Evolutionary conservation across 495 filamentous ascomycete species (phyloP), one percentile per base, ranked within the genome.

Genomic region (Hyaloscypha bicolor): DNA sequence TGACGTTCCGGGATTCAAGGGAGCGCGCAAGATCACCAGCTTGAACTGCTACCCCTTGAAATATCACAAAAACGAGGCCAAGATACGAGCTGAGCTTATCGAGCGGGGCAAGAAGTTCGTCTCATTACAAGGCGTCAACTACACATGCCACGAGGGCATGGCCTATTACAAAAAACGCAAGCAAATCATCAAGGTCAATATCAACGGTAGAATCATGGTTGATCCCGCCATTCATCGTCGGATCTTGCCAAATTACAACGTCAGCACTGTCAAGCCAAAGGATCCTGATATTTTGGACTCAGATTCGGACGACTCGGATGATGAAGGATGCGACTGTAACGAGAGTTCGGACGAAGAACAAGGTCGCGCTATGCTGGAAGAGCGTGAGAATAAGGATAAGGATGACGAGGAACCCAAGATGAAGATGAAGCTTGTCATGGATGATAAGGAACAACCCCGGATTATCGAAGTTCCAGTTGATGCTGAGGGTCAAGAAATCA

Each of bases 161-260:
- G 94, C 90, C 0, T 97, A 92, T 75, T 85, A 86, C 77, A 94
- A 95, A 81, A 93, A 91, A 78, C 92, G 92, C 81, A 86, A 88
- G 67, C 77, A 84, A 56, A 82, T 96, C 31, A 82, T 88, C 76
- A 96, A 95, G 76, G 87, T 96, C 79, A 93, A 93, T 66, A 90
- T 96, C 79, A 96, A 96, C 69, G 91, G 92, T 35, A 88, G 94
- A 57, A 87, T 97, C 68, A 97, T 97, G 94, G 84, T 97, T 45
- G 94, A 97, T 73, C 90, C 93, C 0, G 88, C 88, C 16, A 93
- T 92, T 61, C 92, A 94, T 79, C 86, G 93, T 30, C 86, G 93
- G 3, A 92, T 95, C 67, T 93, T 94, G 69, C 93, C 93, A 1
- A 97, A 97, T 71, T 97, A 97, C 72, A 85, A 86, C 19, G 89